Evolutionary conservation across 176 grass and related monocot genomes (phyloP).

Genomic region (Ensete glaucum): DNA sequence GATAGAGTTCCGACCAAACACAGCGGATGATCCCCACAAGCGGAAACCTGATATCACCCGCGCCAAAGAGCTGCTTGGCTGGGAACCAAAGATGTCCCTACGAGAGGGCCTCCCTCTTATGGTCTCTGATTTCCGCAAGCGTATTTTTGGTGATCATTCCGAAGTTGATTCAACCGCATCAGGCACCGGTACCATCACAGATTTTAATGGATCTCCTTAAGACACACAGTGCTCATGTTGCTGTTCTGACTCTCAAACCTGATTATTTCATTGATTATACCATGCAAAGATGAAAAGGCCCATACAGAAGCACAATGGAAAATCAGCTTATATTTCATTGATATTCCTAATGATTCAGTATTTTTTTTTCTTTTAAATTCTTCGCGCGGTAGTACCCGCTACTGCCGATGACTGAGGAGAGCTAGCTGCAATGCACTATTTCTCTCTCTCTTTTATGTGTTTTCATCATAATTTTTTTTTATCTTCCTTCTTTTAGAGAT

Average conservation of each 20-base stretch:
- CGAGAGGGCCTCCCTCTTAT: conserved; percentile 77
- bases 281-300: not conserved
- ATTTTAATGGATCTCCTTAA: not conserved
- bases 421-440: not conserved
- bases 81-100: conserved; percentile 72
- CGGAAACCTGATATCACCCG: conserved; percentile 85
- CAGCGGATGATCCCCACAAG: conserved; percentile 76
- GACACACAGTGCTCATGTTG: not conserved
- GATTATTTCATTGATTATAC: not conserved
- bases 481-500: not conserved
- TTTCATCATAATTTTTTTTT: not conserved
- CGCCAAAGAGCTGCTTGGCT: conserved; percentile 62
- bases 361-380: not conserved
- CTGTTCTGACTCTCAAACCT: not conserved
- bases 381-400: not conserved
- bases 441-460: not conserved
- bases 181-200: not conserved
- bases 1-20: conserved; percentile 69
- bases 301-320: not conserved
- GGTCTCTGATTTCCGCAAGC: conserved; percentile 67
- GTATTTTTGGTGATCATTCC: conserved; percentile 42
- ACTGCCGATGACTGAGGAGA: not conserved
- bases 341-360: not conserved
- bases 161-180: not conserved
- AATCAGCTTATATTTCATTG: not conserved